phyloP scores from a whole-genome alignment of 2,329 filamentous ascomycete genomes.

The Seiridium unicorne region DNA sequence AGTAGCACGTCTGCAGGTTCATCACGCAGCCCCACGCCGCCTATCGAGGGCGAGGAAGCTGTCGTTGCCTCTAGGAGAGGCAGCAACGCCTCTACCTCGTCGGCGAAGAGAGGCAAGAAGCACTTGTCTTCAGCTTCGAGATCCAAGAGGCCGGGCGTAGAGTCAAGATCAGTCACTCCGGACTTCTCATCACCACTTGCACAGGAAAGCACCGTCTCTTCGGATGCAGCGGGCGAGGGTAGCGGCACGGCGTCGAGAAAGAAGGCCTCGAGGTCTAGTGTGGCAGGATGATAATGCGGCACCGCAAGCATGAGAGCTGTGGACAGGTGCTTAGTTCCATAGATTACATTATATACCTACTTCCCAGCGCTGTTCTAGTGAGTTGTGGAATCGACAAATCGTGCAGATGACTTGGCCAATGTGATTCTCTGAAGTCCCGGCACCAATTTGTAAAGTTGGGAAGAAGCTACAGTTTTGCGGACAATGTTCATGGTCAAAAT shows the following conservation, averaged over 20 bases:
- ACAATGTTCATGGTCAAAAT: no score
- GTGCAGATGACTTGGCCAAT: no score
- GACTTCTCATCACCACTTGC: slow-evolving; percentile 54
- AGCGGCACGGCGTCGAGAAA: slow-evolving; percentile 7
- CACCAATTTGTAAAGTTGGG: no score
- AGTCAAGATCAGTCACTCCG: slow-evolving; percentile 53
- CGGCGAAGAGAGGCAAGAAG: slow-evolving; percentile 54
- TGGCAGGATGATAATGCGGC: not conserved
- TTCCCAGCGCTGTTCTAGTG: no score
- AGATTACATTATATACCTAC: no score
- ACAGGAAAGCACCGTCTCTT: slow-evolving; percentile 39
- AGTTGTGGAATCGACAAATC: no score
- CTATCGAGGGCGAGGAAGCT: slow-evolving; percentile 41
- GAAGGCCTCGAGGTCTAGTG: slow-evolving; percentile 9
- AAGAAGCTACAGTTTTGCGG: no score
- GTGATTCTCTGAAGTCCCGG: no score
- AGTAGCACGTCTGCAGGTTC: slow-evolving; percentile 48
- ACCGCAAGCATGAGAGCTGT: not conserved
- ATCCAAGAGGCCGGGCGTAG: slow-evolving; percentile 41
- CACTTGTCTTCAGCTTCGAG: slow-evolving; percentile 38
- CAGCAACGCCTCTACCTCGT: slow-evolving; percentile 45
- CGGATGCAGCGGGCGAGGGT: not conserved
- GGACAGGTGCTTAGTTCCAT: not conserved
- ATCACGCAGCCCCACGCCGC: slow-evolving; percentile 48
- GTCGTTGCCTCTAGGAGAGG: slow-evolving; percentile 35